Evolutionary conservation across 306 rosid genomes (phyloP).

Genomic region (Pyrus pyrifolia): DNA sequence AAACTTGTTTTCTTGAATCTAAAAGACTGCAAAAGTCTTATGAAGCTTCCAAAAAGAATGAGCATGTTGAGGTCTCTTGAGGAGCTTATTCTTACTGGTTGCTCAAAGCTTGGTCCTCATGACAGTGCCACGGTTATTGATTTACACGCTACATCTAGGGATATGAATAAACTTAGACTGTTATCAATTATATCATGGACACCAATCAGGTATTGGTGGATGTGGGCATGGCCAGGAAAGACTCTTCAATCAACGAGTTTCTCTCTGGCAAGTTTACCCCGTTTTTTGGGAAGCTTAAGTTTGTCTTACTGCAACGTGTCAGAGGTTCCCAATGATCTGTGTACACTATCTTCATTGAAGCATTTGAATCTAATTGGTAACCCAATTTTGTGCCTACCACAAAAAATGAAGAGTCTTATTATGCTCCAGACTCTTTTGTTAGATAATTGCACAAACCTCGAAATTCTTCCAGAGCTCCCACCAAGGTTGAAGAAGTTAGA

Average conservation of each 20-base stretch:
- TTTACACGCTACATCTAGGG: fast-evolving
- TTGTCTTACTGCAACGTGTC: neutral
- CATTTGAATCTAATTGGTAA: neutral
- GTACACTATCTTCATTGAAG: neutral
- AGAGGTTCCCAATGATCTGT: neutral
- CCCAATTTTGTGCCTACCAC: neutral
- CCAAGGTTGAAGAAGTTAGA: neutral
- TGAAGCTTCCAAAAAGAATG: neutral
- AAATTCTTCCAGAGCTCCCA: neutral
- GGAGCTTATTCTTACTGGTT: neutral
- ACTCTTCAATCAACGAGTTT: neutral
- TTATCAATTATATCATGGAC: no score
- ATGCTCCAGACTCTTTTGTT: neutral
- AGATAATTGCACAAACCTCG: neutral
- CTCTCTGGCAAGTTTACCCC: neutral
- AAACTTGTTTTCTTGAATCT: constrained; percentile 3
- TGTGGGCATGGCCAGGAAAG: neutral
- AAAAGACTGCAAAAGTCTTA: neutral
- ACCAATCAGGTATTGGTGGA: neutral
- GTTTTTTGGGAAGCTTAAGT: neutral
- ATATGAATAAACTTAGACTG: no score
- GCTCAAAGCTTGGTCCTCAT: neutral
- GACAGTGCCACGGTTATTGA: neutral
- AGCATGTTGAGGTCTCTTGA: neutral
- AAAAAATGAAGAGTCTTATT: neutral